These are phyloP conservation scores for Lodderomyces pseudojiufengensis DNA, from an alignment of 1,139 yeast genomes.

Conservation along the genomic window DNA sequence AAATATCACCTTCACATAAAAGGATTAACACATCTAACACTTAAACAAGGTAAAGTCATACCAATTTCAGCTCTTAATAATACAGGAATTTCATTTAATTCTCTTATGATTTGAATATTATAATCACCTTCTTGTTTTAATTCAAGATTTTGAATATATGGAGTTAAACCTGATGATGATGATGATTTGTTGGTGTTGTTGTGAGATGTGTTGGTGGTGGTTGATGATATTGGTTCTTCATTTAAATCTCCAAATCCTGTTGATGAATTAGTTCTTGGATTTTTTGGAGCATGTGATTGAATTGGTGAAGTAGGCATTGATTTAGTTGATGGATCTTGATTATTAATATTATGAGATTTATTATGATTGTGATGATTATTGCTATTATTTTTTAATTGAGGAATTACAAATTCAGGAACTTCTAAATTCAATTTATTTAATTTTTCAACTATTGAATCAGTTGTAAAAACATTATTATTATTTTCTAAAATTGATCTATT, in stretches of 20 bases:
- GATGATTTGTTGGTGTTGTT: background rate
- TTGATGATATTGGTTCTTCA: background rate
- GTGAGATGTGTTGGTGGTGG: background rate
- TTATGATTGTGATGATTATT: conserved; percentile 17
- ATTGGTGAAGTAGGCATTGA: conserved; percentile 30
- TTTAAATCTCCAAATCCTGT: conserved; percentile 15
- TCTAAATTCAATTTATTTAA: conserved; percentile 48
- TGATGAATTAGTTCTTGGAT: conserved; percentile 24
- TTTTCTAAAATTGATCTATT: conserved; percentile 32
- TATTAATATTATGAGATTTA: conserved; percentile 4
- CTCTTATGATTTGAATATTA: conserved; percentile 75
- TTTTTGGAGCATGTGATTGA: conserved; percentile 23
- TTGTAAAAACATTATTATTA: conserved; percentile 24
- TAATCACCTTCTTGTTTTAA: conserved; percentile 62
- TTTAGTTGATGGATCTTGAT: conserved; percentile 26
- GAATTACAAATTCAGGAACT: conserved; percentile 50
- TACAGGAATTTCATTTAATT: conserved; percentile 76
- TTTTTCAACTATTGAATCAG: conserved; percentile 44
- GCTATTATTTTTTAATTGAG: conserved; percentile 20
- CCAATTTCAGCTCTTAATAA: conserved; percentile 89
- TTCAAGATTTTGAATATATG: conserved; percentile 52
- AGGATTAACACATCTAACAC: conserved; percentile 92
- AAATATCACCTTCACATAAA: conserved; percentile 32
- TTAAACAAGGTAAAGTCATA: conserved; percentile 90
- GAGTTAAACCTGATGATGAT: conserved; percentile 41